phyloP scores from a whole-genome alignment of 257 asterid genomes.

The Echium plantagineum region DNA sequence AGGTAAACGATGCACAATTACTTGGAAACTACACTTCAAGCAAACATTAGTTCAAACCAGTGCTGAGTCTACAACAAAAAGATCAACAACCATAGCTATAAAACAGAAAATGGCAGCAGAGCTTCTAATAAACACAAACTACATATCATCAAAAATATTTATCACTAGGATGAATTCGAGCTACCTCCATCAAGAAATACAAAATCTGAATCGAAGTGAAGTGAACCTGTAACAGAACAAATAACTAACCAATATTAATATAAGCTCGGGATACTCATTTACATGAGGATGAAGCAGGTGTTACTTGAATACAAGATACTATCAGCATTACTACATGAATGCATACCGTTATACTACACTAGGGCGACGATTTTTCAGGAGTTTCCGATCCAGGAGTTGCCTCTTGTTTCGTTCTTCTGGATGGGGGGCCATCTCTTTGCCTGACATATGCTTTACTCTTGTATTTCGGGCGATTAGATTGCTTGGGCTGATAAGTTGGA shows the following conservation, averaged over 20 bases:
- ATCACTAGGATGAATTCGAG: constrained; percentile 11
- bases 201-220: background rate
- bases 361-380: constrained; percentile 51
- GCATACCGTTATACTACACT: constrained; percentile 10
- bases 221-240: constrained; percentile 20
- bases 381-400: constrained; percentile 44
- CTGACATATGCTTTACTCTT: constrained; percentile 94
- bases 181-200: constrained; percentile 10
- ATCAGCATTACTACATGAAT: background rate
- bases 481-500: constrained; percentile 93
- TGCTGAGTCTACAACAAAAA: background rate
- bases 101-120: constrained; percentile 12
- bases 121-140: background rate
- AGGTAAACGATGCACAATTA: background rate
- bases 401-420: constrained; percentile 54
- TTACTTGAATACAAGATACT: background rate
- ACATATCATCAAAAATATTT: constrained; percentile 11
- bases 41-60: background rate
- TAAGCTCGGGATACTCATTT: background rate
- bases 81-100: background rate
- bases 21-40: background rate
- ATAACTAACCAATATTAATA: background rate
- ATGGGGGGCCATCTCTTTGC: constrained; percentile 89
- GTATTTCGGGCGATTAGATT: constrained; percentile 43
- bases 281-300: background rate